Percentiles rank a stretch among this genome's conserved stretches.
These are phyloP conservation scores for Diaporthe sp. DNA, from an alignment of 2,329 filamentous ascomycete genomes.

Conservation along the genomic window DNA sequence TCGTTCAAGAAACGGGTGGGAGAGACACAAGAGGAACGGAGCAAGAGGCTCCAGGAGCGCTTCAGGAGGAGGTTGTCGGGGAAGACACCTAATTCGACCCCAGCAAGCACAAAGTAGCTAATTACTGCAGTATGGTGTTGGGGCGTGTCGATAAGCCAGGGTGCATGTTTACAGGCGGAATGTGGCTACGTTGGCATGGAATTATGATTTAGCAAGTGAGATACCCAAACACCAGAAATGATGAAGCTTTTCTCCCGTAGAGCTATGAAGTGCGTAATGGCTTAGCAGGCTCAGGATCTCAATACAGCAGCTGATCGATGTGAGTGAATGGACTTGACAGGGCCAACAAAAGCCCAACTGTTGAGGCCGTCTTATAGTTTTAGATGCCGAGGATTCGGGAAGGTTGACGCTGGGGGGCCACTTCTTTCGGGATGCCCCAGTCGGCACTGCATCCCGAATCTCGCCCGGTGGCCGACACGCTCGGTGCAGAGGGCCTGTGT, in stretches of 20 bases:
- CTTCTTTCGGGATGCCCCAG: not conserved
- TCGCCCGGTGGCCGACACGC: slow-evolving; percentile 1
- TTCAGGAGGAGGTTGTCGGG: slow-evolving; percentile 2
- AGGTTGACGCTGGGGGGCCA: not conserved
- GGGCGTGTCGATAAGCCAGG: not conserved
- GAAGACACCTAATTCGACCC: slow-evolving; percentile 13
- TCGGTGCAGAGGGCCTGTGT: not conserved
- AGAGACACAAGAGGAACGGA: slow-evolving; percentile 33
- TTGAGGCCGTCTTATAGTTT: slow-evolving; percentile 23
- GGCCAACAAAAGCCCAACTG: slow-evolving; percentile 27
- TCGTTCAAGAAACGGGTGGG: slow-evolving; percentile 14
- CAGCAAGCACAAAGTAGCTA: slow-evolving; percentile 15
- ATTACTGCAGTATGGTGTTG: not conserved
- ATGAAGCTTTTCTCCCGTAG: not conserved
- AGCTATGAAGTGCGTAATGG: not conserved
- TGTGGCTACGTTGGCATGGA: not conserved
- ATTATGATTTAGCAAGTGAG: not conserved
- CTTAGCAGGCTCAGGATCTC: not conserved
- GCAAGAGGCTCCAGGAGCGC: slow-evolving; percentile 30
- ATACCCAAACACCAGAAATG: slow-evolving; percentile 7
- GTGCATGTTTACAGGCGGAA: not conserved
- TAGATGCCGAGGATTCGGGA: slow-evolving; percentile 21
- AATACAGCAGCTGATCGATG: not conserved
- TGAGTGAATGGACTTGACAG: not conserved
- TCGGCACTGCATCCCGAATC: slow-evolving; percentile 24